These are phyloP conservation scores for Phalaenopsis hybrid DNA, from an alignment of 116 monocot species.

Conservation along the genomic window DNA sequence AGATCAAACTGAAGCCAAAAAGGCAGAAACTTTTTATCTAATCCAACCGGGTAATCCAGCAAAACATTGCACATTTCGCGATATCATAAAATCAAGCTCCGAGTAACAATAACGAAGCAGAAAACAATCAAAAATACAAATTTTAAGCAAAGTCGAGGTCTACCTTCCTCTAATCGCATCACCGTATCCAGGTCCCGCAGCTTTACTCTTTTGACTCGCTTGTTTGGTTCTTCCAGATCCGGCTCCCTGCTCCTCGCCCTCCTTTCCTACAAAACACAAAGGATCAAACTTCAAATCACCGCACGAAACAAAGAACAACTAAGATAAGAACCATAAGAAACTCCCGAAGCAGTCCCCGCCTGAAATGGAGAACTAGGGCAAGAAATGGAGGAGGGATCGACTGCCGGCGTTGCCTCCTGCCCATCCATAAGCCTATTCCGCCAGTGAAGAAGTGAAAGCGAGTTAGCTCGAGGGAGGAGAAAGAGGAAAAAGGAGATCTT, in stretches of 20 bases:
- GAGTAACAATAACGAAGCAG: background rate
- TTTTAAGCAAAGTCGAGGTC: background rate
- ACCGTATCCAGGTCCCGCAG: conserved; percentile 25
- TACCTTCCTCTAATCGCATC: conserved; percentile 15
- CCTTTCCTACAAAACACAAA: conserved; percentile 5
- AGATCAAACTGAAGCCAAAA: conserved; percentile 3
- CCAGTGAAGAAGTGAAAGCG: background rate
- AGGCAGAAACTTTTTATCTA: background rate
- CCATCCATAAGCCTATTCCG: background rate
- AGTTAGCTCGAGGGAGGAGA: background rate
- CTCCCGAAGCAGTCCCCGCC: background rate
- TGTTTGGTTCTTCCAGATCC: background rate
- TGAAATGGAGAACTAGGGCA: conserved; percentile 6
- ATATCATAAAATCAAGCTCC: background rate
- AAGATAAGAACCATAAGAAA: background rate
- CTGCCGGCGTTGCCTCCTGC: background rate
- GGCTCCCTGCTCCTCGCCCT: background rate
- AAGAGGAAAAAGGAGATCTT: background rate
- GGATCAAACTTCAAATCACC: background rate
- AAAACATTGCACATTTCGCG: background rate
- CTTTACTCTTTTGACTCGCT: conserved; percentile 15
- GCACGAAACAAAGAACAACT: background rate
- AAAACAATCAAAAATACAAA: background rate
- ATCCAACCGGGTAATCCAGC: background rate
- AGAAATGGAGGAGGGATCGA: background rate